Evolutionary conservation across 306 rosid species (phyloP).

Genomic region (Fagus sylvatica): DNA sequence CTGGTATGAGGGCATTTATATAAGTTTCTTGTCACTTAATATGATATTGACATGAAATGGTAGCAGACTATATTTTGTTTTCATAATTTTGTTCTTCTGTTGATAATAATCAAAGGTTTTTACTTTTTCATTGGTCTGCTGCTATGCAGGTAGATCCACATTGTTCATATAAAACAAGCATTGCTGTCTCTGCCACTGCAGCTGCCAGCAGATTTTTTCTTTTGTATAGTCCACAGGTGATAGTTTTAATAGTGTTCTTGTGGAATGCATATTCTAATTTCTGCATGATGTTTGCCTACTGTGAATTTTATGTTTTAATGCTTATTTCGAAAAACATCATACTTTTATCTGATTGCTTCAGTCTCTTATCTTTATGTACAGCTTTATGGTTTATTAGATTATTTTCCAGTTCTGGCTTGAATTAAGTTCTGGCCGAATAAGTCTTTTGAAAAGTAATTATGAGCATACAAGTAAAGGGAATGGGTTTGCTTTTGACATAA

Average conservation of each 20-base stretch:
- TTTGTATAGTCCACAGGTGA: conserved; percentile 76
- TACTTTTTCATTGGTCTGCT: conserved; percentile 32
- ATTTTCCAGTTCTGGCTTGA: neutral
- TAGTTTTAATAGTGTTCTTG: conserved; percentile 27
- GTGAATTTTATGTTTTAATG: conserved; percentile 2
- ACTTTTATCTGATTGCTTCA: conserved; percentile 8
- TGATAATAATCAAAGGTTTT: conserved; percentile 12
- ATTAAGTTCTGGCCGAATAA: neutral
- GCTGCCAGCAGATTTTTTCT: conserved; percentile 86
- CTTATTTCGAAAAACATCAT: conserved; percentile 6
- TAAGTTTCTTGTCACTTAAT: conserved; percentile 4
- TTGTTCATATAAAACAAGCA: conserved; percentile 76
- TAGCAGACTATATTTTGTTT: neutral
- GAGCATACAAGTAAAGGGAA: neutral
- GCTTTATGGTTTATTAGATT: conserved; percentile 5
- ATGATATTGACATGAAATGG: conserved; percentile 23
- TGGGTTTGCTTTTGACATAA: neutral
- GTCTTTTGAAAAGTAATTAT: neutral
- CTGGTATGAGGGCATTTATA: conserved; percentile 54
- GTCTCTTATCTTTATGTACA: neutral
- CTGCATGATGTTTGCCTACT: conserved; percentile 21
- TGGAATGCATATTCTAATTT: conserved; percentile 16
- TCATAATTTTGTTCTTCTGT: conserved; percentile 13
- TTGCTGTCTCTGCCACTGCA: conserved; percentile 60
- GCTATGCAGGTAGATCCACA: conserved; percentile 88